Evolutionary conservation across 768 basidiomycete species (phyloP).

Genomic region (Pisolithus microcarpus): DNA sequence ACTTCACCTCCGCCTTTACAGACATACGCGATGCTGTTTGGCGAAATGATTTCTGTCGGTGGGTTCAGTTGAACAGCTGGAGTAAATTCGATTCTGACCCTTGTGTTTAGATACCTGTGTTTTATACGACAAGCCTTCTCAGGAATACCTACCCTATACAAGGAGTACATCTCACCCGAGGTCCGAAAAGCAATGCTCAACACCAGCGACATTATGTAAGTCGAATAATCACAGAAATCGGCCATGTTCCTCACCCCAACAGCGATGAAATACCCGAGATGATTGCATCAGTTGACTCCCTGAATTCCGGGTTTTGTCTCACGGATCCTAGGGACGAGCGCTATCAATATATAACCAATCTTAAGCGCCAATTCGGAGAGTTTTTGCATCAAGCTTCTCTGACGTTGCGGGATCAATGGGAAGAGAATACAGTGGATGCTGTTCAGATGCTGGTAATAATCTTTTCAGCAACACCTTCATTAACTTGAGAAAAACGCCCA

Average conservation of each 20-base stretch:
- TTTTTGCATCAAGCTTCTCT: constrained; percentile 62
- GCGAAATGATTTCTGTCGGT: constrained; percentile 84
- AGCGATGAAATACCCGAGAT: constrained; percentile 75
- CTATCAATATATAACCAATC: constrained; percentile 54
- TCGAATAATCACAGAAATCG: neutral
- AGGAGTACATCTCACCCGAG: constrained; percentile 46
- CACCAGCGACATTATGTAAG: constrained; percentile 67
- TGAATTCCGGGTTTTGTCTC: constrained; percentile 64
- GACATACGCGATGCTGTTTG: constrained; percentile 56
- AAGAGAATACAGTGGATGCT: constrained; percentile 84
- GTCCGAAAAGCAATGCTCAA: constrained; percentile 36
- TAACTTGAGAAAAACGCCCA: constrained; percentile 53
- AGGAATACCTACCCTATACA: constrained; percentile 65
- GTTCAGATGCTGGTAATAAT: constrained; percentile 54
- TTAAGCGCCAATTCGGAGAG: constrained; percentile 60
- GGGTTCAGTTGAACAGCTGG: constrained; percentile 12
- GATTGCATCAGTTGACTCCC: constrained; percentile 55
- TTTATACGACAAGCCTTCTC: constrained; percentile 70
- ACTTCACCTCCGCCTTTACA: constrained; percentile 17
- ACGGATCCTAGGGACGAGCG: constrained; percentile 67
- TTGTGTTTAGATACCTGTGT: constrained; percentile 47
- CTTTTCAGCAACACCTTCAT: constrained; percentile 55
- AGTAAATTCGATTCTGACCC: no score
- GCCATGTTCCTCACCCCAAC: constrained; percentile 20
- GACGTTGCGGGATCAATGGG: constrained; percentile 52